phyloP scores from a whole-genome alignment of 1,139 yeast genomes.

The Magnusiomyces clavatus region DNA sequence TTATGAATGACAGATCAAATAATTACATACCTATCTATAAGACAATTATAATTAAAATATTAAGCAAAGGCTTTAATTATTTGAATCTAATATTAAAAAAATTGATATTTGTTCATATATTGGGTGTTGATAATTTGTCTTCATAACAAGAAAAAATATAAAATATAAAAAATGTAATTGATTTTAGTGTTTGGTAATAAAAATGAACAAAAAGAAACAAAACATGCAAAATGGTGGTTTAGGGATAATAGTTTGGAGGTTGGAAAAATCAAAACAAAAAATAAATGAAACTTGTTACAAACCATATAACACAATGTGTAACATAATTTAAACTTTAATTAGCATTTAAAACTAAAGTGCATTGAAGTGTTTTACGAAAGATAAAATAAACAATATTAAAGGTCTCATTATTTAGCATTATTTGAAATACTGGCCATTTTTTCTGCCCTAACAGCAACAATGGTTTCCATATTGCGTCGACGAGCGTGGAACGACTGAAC shows the following conservation, averaged over 20 bases:
- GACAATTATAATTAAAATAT: too few species aligned
- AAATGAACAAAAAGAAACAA: background rate
- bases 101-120: background rate
- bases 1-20: too few species aligned
- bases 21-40: too few species aligned
- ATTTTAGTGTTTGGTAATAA: background rate
- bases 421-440: too few species aligned
- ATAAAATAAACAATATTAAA: too few species aligned
- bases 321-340: too few species aligned
- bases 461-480: conserved; percentile 2
- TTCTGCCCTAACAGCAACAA: background rate
- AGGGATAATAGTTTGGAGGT: background rate
- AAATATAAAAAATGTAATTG: background rate
- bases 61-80: too few species aligned
- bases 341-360: too few species aligned
- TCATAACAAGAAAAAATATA: background rate
- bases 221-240: background rate
- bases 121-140: too few species aligned
- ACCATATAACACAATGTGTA: background rate
- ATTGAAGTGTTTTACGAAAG: too few species aligned
- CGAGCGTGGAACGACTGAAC: conserved; percentile 36
- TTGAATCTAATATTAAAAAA: background rate
- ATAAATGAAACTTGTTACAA: background rate
- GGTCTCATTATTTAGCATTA: too few species aligned
- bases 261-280: too few species aligned